A percentile compares a stretch with the other conserved stretches of the same genome.
These are phyloP conservation scores for Inonotus hispidus DNA, from an alignment of 1,284 basidiomycete genomes.

Conservation along the genomic window DNA sequence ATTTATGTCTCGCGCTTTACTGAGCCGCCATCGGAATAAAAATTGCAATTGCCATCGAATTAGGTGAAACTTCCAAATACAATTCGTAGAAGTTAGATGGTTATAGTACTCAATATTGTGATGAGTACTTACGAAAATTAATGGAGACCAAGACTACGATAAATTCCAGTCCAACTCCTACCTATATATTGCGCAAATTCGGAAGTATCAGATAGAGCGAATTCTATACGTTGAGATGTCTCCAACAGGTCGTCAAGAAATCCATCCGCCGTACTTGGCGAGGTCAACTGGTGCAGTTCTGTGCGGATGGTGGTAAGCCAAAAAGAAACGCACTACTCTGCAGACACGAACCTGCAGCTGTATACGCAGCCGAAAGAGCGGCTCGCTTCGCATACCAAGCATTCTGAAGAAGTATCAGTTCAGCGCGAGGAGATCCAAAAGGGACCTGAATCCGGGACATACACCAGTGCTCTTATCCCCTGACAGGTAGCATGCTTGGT, in stretches of 20 bases:
- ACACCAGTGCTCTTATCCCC: slow-evolving; percentile 52
- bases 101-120: neutral
- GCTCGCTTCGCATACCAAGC: slow-evolving; percentile 64
- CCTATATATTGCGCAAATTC: slow-evolving; percentile 55
- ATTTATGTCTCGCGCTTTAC: too few species aligned
- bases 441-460: slow-evolving; percentile 21
- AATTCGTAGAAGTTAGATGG: neutral
- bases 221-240: slow-evolving; percentile 38
- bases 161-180: slow-evolving; percentile 63
- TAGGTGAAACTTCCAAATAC: neutral
- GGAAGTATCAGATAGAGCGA: slow-evolving; percentile 42
- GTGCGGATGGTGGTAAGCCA: neutral
- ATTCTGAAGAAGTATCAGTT: slow-evolving; percentile 35
- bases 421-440: slow-evolving; percentile 6
- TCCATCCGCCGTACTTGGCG: slow-evolving; percentile 52
- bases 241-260: slow-evolving; percentile 63
- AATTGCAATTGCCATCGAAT: neutral
- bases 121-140: neutral
- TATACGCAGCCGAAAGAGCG: slow-evolving; percentile 58
- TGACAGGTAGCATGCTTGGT: slow-evolving; percentile 56
- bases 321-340: neutral
- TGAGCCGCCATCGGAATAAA: too few species aligned
- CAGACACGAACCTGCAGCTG: slow-evolving; percentile 47
- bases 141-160: slow-evolving; percentile 38
- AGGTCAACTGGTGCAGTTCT: slow-evolving; percentile 73